Conservation (phyloP, 2,329 filamentous ascomycete species). For the Hypoxylon sp. region DNA sequence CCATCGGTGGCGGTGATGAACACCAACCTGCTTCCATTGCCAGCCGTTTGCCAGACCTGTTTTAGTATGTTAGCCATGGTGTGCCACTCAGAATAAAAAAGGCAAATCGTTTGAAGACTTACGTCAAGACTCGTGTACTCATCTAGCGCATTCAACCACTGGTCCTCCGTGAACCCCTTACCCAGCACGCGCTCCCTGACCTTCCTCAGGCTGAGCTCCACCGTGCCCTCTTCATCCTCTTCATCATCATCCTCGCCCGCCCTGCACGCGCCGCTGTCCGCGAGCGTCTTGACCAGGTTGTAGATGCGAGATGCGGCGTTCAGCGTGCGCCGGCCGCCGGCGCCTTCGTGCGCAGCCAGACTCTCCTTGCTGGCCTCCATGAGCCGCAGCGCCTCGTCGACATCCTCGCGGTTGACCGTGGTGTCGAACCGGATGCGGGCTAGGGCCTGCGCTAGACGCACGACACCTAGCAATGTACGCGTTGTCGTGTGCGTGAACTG, state of each 20-base stretch:
- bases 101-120: slow-evolving; percentile 60
- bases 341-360: slow-evolving; percentile 76
- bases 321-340: slow-evolving; percentile 71
- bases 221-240: slow-evolving; percentile 62
- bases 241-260: slow-evolving; percentile 72
- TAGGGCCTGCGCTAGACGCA: slow-evolving; percentile 93
- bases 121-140: slow-evolving; percentile 92
- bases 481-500: slow-evolving; percentile 95
- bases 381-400: slow-evolving; percentile 92
- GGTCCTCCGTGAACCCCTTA: slow-evolving; percentile 96
- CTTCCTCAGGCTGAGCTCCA: slow-evolving; percentile 86
- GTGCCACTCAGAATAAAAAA: background rate
- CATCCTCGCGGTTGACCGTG: slow-evolving; percentile 88
- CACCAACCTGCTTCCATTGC: slow-evolving; percentile 75
- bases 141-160: slow-evolving; percentile 86
- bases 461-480: slow-evolving; percentile 90
- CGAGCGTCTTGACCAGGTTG: slow-evolving; percentile 89
- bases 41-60: slow-evolving; percentile 83
- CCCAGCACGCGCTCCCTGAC: slow-evolving; percentile 92
- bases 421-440: slow-evolving; percentile 91
- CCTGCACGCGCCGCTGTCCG: slow-evolving; percentile 86
- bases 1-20: slow-evolving; percentile 67
- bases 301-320: slow-evolving; percentile 93
- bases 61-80: slow-evolving; percentile 53
- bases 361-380: slow-evolving; percentile 95